phyloP scores from a whole-genome alignment of 352 stramenopile species.

The Globisporangium paroecandrum region DNA sequence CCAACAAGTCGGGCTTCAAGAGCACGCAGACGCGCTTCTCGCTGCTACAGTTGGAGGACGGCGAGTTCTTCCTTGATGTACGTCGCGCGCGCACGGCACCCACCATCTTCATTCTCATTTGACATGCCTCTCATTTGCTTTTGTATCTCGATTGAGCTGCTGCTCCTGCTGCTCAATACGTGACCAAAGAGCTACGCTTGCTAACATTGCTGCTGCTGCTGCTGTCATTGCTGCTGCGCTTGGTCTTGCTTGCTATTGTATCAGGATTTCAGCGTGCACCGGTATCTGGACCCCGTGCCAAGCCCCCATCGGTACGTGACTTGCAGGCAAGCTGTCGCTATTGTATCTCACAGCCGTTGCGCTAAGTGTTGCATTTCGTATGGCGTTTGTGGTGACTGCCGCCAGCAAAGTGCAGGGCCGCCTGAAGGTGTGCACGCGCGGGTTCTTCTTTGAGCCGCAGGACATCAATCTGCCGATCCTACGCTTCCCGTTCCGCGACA shows the following conservation, averaged over 20 bases:
- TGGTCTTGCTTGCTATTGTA: neutral
- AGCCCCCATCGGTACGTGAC: conserved; percentile 42
- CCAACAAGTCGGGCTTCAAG: conserved; percentile 22
- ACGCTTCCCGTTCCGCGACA: conserved; percentile 87
- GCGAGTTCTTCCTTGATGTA: conserved; percentile 94
- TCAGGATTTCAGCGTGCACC: conserved; percentile 83
- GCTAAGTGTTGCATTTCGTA: neutral
- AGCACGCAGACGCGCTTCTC: conserved; percentile 77
- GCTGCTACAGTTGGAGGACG: conserved; percentile 91
- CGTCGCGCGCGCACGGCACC: neutral
- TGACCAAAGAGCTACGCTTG: neutral
- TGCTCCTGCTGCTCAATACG: neutral
- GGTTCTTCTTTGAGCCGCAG: conserved; percentile 91
- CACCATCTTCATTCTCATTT: neutral
- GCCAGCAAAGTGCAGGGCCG: conserved; percentile 72
- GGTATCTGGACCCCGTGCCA: conserved; percentile 59
- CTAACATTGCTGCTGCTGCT: conserved; percentile 9
- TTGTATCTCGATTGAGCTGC: neutral
- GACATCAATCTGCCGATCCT: conserved; percentile 77
- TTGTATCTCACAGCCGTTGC: neutral
- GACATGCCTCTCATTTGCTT: neutral
- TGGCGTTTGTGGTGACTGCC: neutral
- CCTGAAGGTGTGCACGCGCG: conserved; percentile 86
- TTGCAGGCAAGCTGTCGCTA: neutral
- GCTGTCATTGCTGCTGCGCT: neutral